Evolutionary conservation across 1,284 basidiomycete genomes (phyloP).

Genomic region (Melampsora occidentalis): DNA sequence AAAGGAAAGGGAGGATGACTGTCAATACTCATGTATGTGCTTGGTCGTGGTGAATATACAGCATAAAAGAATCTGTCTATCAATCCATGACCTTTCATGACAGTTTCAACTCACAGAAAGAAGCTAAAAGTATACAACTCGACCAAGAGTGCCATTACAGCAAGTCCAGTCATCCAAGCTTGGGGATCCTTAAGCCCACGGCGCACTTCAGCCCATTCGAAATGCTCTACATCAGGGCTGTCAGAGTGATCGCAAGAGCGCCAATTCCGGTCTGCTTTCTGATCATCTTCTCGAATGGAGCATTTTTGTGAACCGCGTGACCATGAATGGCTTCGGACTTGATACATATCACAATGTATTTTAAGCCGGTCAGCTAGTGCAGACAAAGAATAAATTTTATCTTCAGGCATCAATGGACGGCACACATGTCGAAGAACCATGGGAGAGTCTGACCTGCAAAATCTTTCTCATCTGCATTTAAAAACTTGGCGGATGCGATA

Average conservation of each 20-base stretch:
- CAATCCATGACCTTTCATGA: too few relatives aligned
- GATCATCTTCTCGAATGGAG: neutral
- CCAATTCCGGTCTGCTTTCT: too few relatives aligned
- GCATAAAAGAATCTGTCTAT: too few relatives aligned
- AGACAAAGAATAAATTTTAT: too few relatives aligned
- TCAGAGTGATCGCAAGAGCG: neutral
- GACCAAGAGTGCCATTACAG: slow-evolving; percentile 45
- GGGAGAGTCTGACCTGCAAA: neutral
- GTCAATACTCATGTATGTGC: neutral
- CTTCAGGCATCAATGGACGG: too few relatives aligned
- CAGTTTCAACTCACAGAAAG: slow-evolving; percentile 19
- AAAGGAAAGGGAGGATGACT: neutral
- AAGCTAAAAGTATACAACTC: slow-evolving; percentile 39
- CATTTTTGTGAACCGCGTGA: neutral
- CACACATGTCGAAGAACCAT: too few relatives aligned
- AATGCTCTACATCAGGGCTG: slow-evolving; percentile 44
- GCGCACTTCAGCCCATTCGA: slow-evolving; percentile 48
- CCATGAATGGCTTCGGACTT: too few relatives aligned
- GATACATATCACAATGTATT: too few relatives aligned
- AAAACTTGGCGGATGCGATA: slow-evolving; percentile 3
- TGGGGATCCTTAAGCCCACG: slow-evolving; percentile 48
- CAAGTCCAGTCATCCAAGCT: slow-evolving; percentile 48
- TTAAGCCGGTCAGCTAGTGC: too few relatives aligned
- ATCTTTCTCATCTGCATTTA: neutral
- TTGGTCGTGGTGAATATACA: too few relatives aligned